phyloP scores from a whole-genome alignment of 2,329 filamentous ascomycete genomes.

The Hawksworthiomyces lignivorus region DNA sequence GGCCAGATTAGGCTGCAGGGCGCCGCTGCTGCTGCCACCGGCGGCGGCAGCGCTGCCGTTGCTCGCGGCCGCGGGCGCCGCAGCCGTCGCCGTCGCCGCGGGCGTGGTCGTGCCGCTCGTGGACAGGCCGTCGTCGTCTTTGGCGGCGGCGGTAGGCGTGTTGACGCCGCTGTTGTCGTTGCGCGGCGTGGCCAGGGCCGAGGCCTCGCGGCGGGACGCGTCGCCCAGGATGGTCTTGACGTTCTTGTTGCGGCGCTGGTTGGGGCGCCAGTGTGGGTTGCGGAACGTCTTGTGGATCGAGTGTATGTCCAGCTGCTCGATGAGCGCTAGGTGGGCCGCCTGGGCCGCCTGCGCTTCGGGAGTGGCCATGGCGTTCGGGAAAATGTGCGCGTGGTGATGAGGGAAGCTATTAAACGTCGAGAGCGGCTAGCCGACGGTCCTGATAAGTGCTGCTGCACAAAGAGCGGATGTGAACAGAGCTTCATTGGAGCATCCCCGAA shows the following conservation, averaged over 20 bases:
- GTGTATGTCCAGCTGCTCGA: slow-evolving; percentile 89
- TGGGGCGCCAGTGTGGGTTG: slow-evolving; percentile 82
- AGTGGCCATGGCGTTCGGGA: slow-evolving; percentile 21
- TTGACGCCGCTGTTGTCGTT: slow-evolving; percentile 61
- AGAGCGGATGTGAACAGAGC: no score
- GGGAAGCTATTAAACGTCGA: no score
- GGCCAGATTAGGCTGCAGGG: slow-evolving; percentile 63
- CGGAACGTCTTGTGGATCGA: slow-evolving; percentile 82
- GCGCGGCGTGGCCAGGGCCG: slow-evolving; percentile 69
- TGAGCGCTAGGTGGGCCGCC: slow-evolving; percentile 75
- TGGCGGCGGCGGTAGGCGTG: no score
- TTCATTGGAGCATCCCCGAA: no score
- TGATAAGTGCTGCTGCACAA: no score
- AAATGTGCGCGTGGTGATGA: no score
- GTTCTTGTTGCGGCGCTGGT: slow-evolving; percentile 96
- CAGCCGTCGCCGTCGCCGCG: slow-evolving; percentile 47
- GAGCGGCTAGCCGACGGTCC: no score
- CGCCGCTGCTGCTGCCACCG: slow-evolving; percentile 23
- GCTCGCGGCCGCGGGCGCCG: slow-evolving; percentile 38
- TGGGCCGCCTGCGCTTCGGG: slow-evolving; percentile 68
- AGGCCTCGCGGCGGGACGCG: slow-evolving; percentile 81
- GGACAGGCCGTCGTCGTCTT: slow-evolving; percentile 41
- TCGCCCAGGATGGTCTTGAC: slow-evolving; percentile 94
- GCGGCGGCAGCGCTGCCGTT: slow-evolving; percentile 6
- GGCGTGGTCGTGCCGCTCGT: slow-evolving; percentile 54